Percentiles rank a stretch among this genome's conserved stretches.
Evolutionary conservation across 129 eudicot genomes (phyloP).

Genomic region (Gnaphalium uliginosum): DNA sequence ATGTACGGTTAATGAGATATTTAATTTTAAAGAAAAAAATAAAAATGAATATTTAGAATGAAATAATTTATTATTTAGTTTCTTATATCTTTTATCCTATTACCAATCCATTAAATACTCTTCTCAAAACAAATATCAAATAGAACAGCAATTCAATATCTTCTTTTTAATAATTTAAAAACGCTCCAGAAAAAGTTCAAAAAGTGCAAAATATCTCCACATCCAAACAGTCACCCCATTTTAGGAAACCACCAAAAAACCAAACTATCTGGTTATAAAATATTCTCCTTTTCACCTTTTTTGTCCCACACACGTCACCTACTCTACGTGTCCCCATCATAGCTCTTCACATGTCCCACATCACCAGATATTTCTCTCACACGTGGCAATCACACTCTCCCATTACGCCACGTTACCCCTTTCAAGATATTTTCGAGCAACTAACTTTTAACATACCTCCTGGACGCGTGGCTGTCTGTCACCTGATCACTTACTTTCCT

Average conservation of each 20-base stretch:
- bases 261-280: constrained; percentile 1
- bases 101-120: no score
- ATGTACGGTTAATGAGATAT: no score
- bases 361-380: constrained; percentile 20
- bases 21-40: no score
- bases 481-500: constrained; percentile 1
- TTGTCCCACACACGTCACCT: constrained; percentile 28
- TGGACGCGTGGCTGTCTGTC: constrained; percentile 36
- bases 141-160: no score
- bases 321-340: constrained; percentile 27
- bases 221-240: constrained; percentile 14
- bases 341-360: constrained; percentile 30
- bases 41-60: no score
- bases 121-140: no score
- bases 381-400: constrained; percentile 30
- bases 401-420: constrained; percentile 35
- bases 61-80: no score
- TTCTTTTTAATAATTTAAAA: not conserved
- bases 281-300: constrained; percentile 20
- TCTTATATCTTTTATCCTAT: no score
- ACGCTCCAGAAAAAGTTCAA: constrained; percentile 12
- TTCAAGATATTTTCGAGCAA: constrained; percentile 28
- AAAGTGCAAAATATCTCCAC: constrained; percentile 28
- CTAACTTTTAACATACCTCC: constrained; percentile 28
- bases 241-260: not conserved